These are phyloP conservation scores for Pterulicium gracile DNA, from an alignment of 1,284 basidiomycete species.

Conservation along the genomic window DNA sequence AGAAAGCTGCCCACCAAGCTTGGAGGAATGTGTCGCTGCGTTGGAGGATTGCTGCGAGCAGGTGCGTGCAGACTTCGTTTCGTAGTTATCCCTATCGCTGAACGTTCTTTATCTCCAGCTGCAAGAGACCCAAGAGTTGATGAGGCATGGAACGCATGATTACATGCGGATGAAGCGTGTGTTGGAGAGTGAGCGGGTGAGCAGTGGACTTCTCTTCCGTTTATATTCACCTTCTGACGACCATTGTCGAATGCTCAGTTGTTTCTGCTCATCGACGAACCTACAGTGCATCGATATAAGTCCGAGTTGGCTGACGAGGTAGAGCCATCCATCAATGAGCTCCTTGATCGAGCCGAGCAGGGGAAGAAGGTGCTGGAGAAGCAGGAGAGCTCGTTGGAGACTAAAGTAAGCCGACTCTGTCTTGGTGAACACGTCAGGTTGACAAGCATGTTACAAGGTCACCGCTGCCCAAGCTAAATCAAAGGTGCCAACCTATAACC, in stretches of 20 bases:
- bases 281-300: conserved; percentile 58
- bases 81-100: background rate
- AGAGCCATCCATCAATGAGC: conserved; percentile 65
- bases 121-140: conserved; percentile 54
- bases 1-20: conserved; percentile 53
- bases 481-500: conserved; percentile 37
- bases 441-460: background rate
- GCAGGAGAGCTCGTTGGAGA: conserved; percentile 44
- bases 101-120: conserved; percentile 27
- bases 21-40: conserved; percentile 60
- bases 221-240: background rate
- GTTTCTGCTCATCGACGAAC: conserved; percentile 60
- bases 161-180: conserved; percentile 57
- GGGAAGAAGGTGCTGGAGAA: conserved; percentile 48
- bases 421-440: background rate
- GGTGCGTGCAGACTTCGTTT: conserved; percentile 19
- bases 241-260: conserved; percentile 31
- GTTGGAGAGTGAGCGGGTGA: conserved; percentile 51
- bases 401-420: conserved; percentile 33
- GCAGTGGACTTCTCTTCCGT: background rate
- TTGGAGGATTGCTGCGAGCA: conserved; percentile 72
- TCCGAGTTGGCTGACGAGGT: conserved; percentile 63
- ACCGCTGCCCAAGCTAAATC: conserved; percentile 25
- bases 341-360: conserved; percentile 59
- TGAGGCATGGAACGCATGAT: conserved; percentile 59